These are phyloP conservation scores for Meripilus lineatus DNA, from an alignment of 1,284 basidiomycete genomes.

Conservation along the genomic window DNA sequence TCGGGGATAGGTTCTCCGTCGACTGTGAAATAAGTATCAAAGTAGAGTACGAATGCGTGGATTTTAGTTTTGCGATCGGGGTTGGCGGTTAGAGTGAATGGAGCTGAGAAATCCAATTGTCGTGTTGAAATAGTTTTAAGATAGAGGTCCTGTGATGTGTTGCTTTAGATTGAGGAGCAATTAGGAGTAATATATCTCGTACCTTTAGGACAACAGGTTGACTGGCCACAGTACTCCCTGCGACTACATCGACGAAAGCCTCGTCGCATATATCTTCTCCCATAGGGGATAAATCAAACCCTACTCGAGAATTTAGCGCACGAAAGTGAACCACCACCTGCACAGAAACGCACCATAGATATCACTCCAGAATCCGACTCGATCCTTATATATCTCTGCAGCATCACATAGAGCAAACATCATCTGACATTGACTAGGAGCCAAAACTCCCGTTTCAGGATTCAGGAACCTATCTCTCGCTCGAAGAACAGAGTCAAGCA, in stretches of 20 bases:
- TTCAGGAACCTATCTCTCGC: conserved; percentile 85
- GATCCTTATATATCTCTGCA: conserved; percentile 71
- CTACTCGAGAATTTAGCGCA: conserved; percentile 35
- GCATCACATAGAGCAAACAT: conserved; percentile 80
- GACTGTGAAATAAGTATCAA: conserved; percentile 87
- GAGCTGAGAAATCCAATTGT: conserved; percentile 75
- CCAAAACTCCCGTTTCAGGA: conserved; percentile 76
- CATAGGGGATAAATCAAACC: conserved; percentile 86
- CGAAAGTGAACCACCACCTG: neutral
- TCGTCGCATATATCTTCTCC: conserved; percentile 65
- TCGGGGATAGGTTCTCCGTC: conserved; percentile 50
- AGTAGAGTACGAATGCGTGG: conserved; percentile 87
- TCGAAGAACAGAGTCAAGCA: conserved; percentile 91
- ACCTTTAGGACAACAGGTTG: conserved; percentile 69
- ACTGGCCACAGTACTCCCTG: conserved; percentile 66
- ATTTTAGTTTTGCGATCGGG: conserved; percentile 58
- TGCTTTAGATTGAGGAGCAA: neutral
- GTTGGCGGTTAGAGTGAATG: conserved; percentile 67
- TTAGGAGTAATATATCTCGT: conserved; percentile 10
- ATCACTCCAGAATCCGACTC: conserved; percentile 86
- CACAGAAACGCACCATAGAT: conserved; percentile 66
- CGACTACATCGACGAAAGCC: conserved; percentile 78
- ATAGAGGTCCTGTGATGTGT: conserved; percentile 59
- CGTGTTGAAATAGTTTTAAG: conserved; percentile 58
- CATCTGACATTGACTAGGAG: conserved; percentile 87